Evolutionary conservation across 768 basidiomycete species (phyloP).

Genomic region (Myochromella boudieri): DNA sequence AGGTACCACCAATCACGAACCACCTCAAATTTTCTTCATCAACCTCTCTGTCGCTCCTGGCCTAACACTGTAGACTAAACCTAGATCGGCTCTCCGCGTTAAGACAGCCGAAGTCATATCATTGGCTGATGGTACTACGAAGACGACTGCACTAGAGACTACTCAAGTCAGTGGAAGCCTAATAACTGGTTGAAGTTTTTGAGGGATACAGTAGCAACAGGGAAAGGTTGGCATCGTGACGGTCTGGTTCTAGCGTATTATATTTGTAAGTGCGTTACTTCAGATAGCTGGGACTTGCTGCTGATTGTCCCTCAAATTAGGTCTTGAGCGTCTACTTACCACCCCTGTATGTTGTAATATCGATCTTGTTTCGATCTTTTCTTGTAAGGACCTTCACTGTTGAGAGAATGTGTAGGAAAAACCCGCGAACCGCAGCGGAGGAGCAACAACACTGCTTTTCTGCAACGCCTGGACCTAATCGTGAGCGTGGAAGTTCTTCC

Average conservation of each 20-base stretch:
- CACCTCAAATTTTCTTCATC: conserved; percentile 1
- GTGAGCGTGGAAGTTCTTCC: too few species aligned
- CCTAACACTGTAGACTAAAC: background rate
- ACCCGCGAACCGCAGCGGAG: too few species aligned
- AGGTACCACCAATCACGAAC: background rate
- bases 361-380: too few species aligned
- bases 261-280: too few species aligned
- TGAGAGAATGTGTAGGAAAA: too few species aligned
- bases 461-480: too few species aligned
- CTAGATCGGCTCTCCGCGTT: background rate
- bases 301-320: too few species aligned
- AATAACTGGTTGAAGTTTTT: background rate
- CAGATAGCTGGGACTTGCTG: too few species aligned
- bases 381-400: too few species aligned
- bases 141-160: conserved; percentile 2
- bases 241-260: background rate
- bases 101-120: background rate
- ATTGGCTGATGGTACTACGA: conserved; percentile 2
- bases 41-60: background rate
- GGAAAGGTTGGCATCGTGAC: conserved; percentile 3
- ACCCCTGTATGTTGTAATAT: too few species aligned
- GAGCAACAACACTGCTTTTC: too few species aligned
- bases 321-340: too few species aligned
- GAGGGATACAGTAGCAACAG: background rate
- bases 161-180: conserved; percentile 2